These are phyloP conservation scores for Inonotus obliquus DNA, from an alignment of 1,284 basidiomycete species.

Conservation along the genomic window DNA sequence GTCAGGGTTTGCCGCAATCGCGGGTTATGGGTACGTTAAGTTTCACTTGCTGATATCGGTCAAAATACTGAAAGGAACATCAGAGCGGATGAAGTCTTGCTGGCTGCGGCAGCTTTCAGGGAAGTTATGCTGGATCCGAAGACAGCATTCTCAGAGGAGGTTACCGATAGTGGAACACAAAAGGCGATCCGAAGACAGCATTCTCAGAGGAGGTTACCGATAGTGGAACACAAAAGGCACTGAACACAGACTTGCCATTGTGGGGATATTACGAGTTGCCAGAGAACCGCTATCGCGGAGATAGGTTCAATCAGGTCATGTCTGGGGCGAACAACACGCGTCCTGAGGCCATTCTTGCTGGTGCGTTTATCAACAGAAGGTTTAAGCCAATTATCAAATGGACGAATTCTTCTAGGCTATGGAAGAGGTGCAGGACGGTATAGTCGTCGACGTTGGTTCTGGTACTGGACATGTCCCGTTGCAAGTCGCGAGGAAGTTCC, in stretches of 20 bases:
- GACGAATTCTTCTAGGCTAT: constrained; percentile 17
- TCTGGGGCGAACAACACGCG: constrained; percentile 10
- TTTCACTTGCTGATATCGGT: too few species aligned
- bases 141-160: constrained; percentile 19
- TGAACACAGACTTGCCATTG: not conserved
- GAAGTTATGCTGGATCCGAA: constrained; percentile 13
- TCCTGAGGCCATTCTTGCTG: not conserved
- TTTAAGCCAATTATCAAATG: not conserved
- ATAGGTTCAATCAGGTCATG: constrained; percentile 20
- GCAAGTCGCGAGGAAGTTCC: constrained; percentile 11
- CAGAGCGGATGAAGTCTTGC: constrained; percentile 17
- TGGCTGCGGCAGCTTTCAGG: constrained; percentile 22
- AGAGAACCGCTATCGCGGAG: constrained; percentile 8
- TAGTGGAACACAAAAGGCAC: constrained; percentile 9
- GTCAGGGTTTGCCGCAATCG: constrained; percentile 10
- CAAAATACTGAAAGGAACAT: not conserved
- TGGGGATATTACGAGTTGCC: constrained; percentile 12
- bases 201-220: constrained; percentile 18
- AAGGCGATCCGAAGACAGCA: constrained; percentile 17
- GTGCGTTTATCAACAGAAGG: not conserved
- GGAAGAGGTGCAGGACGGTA: constrained; percentile 9
- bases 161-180: constrained; percentile 10
- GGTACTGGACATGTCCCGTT: constrained; percentile 20
- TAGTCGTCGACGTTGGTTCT: constrained; percentile 24
- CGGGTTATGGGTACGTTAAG: constrained; percentile 1